Conservation (phyloP, 2,329 filamentous ascomycete genomes). For the Clarireedia paspali region DNA sequence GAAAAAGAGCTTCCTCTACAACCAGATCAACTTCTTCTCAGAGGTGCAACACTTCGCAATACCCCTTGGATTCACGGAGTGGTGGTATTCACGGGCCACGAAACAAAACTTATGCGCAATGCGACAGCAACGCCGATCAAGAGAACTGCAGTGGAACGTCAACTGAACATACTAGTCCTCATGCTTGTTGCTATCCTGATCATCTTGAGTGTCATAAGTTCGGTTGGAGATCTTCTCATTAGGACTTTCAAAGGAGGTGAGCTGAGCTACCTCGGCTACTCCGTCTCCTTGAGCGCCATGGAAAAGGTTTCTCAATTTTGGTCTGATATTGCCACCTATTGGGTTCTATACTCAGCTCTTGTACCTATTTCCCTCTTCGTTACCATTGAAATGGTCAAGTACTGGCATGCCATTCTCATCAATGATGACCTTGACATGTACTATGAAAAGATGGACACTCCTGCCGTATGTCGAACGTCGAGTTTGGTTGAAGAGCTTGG, state of each 20-base stretch:
- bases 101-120: slow-evolving; percentile 98
- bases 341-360: slow-evolving; percentile 93
- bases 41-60: slow-evolving; percentile 89
- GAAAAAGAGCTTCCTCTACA: slow-evolving; percentile 88
- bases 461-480: slow-evolving; percentile 90
- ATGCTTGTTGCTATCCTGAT: slow-evolving; percentile 82
- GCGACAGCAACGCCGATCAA: slow-evolving; percentile 97
- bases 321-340: slow-evolving; percentile 93
- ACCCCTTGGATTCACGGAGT: slow-evolving; percentile 96
- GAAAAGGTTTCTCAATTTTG: slow-evolving; percentile 71
- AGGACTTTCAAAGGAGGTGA: slow-evolving; percentile 55
- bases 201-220: slow-evolving; percentile 78
- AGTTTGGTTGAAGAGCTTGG: slow-evolving; percentile 94
- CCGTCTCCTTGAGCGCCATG: slow-evolving; percentile 45
- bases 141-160: slow-evolving; percentile 87
- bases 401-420: slow-evolving; percentile 95
- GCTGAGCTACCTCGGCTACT: slow-evolving; percentile 67
- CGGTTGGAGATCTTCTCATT: slow-evolving; percentile 80
- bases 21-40: slow-evolving; percentile 85
- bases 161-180: slow-evolving; percentile 89
- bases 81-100: slow-evolving; percentile 95
- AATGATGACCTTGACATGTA: slow-evolving; percentile 98
- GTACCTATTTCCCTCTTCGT: slow-evolving; percentile 98
- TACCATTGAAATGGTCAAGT: slow-evolving; percentile 95
- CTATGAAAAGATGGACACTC: slow-evolving; percentile 89